phyloP scores from a whole-genome alignment of 2,329 filamentous ascomycete species.

The Botrytis cinerea region DNA sequence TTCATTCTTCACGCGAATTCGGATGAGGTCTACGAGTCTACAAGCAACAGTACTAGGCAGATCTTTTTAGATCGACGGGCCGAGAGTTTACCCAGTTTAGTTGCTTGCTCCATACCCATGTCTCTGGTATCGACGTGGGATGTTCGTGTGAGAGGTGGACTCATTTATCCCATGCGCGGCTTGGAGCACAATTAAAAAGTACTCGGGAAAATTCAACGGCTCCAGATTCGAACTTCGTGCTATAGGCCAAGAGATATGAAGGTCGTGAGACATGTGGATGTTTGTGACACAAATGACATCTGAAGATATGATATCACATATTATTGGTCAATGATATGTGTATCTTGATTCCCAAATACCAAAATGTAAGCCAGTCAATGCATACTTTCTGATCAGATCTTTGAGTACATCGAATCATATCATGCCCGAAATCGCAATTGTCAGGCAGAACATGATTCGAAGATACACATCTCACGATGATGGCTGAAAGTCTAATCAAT shows the following conservation, averaged over 20 bases:
- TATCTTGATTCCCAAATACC: neutral
- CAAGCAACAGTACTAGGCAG: neutral
- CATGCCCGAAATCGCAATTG: slow-evolving; percentile 1
- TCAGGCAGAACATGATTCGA: neutral
- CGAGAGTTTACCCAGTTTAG: neutral
- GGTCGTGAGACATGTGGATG: slow-evolving; percentile 3
- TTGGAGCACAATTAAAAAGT: neutral
- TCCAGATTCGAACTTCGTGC: neutral
- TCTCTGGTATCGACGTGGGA: neutral
- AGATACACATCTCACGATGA: slow-evolving; percentile 6
- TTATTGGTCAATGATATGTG: slow-evolving; percentile 11
- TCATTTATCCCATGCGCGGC: slow-evolving; percentile 2
- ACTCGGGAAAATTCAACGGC: neutral
- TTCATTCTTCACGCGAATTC: neutral
- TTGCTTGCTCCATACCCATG: neutral
- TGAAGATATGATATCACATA: neutral
- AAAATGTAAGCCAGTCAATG: neutral
- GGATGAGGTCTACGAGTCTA: neutral
- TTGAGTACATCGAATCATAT: neutral
- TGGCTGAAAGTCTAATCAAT: slow-evolving; percentile 5
- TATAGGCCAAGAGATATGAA: slow-evolving; percentile 1
- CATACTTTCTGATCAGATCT: neutral
- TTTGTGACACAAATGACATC: slow-evolving; percentile 12
- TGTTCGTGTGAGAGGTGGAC: slow-evolving; percentile 8
- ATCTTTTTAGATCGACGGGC: slow-evolving; percentile 20